phyloP scores from a whole-genome alignment of 805 yeast species.

The Candida taoyuanica region DNA sequence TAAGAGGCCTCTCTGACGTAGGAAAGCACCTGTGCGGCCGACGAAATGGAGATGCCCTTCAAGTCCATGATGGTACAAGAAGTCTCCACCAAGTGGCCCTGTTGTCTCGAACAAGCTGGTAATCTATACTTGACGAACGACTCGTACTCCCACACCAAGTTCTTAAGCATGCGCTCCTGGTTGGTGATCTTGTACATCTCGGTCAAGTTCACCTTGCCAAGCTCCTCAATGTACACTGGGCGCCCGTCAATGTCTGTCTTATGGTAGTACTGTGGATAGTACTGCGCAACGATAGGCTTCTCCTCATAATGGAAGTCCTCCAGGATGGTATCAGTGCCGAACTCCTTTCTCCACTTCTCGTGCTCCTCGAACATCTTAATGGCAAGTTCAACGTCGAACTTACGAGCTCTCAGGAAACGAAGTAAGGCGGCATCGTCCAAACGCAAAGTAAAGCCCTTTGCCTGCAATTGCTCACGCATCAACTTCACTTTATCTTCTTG shows the following conservation, averaged over 20 bases:
- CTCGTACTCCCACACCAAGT: slow-evolving; percentile 97
- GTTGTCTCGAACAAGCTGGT: slow-evolving; percentile 90
- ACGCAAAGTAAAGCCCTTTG: slow-evolving; percentile 67
- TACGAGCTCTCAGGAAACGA: slow-evolving; percentile 92
- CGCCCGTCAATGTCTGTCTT: slow-evolving; percentile 96
- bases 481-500: slow-evolving; percentile 58
- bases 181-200: slow-evolving; percentile 93
- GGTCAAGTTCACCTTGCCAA: slow-evolving; percentile 83
- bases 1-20: slow-evolving; percentile 91
- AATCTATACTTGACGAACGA: slow-evolving; percentile 76
- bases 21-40: slow-evolving; percentile 79
- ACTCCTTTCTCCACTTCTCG: slow-evolving; percentile 88
- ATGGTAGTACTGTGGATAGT: slow-evolving; percentile 96
- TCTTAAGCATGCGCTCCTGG: slow-evolving; percentile 93
- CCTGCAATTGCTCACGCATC: slow-evolving; percentile 53
- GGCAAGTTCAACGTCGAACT: slow-evolving; percentile 80
- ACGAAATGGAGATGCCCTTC: slow-evolving; percentile 83
- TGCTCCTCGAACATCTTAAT: slow-evolving; percentile 78
- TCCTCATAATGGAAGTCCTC: slow-evolving; percentile 89
- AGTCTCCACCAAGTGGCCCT: slow-evolving; percentile 79
- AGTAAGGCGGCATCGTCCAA: slow-evolving; percentile 80
- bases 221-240: slow-evolving; percentile 91
- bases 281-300: slow-evolving; percentile 82
- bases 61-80: slow-evolving; percentile 94
- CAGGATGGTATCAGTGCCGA: slow-evolving; percentile 82